A percentile compares a stretch with the other conserved stretches of the same genome.
These are phyloP conservation scores for Pseudogymnoascus sp. DNA, from an alignment of 2,329 filamentous ascomycete species.

Conservation along the genomic window DNA sequence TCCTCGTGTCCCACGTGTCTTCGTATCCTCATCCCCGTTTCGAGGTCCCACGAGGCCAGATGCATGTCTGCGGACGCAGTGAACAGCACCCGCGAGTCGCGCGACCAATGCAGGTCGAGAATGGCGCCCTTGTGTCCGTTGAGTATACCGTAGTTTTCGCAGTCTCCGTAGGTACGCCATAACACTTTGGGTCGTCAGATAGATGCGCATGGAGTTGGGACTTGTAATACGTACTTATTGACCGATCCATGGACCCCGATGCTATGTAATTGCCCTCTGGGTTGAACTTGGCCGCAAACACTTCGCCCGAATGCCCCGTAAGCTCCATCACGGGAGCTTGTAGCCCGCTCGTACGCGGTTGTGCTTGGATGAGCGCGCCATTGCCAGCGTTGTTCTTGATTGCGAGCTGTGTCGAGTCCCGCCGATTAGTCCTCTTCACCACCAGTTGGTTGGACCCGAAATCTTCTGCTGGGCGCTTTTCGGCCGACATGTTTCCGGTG, in stretches of 20 bases:
- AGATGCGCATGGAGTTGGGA: not conserved
- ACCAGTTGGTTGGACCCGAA: slow-evolving; percentile 72
- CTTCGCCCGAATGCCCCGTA: slow-evolving; percentile 71
- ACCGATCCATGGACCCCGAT: slow-evolving; percentile 90
- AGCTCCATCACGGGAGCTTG: slow-evolving; percentile 93
- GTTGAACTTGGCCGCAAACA: slow-evolving; percentile 87
- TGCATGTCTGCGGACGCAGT: slow-evolving; percentile 91
- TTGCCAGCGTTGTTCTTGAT: slow-evolving; percentile 30
- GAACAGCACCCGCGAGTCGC: slow-evolving; percentile 83
- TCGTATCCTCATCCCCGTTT: slow-evolving; percentile 84
- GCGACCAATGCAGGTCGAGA: slow-evolving; percentile 90
- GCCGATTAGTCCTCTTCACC: slow-evolving; percentile 79
- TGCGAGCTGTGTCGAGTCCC: slow-evolving; percentile 19
- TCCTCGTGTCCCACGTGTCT: slow-evolving; percentile 90
- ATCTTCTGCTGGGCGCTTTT: slow-evolving; percentile 82
- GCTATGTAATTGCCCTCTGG: slow-evolving; percentile 81
- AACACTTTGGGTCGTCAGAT: slow-evolving; percentile 53
- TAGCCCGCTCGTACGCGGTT: slow-evolving; percentile 69
- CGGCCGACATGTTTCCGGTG: slow-evolving; percentile 60
- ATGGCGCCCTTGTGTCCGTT: slow-evolving; percentile 86
- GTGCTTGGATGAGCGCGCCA: slow-evolving; percentile 57
- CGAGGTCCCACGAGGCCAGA: slow-evolving; percentile 89
- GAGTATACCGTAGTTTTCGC: slow-evolving; percentile 87
- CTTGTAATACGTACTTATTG: slow-evolving; percentile 55
- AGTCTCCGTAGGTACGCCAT: slow-evolving; percentile 87